These are phyloP conservation scores for Pseudozyma flocculosa DNA, from an alignment of 1,284 basidiomycete species.

Conservation along the genomic window DNA sequence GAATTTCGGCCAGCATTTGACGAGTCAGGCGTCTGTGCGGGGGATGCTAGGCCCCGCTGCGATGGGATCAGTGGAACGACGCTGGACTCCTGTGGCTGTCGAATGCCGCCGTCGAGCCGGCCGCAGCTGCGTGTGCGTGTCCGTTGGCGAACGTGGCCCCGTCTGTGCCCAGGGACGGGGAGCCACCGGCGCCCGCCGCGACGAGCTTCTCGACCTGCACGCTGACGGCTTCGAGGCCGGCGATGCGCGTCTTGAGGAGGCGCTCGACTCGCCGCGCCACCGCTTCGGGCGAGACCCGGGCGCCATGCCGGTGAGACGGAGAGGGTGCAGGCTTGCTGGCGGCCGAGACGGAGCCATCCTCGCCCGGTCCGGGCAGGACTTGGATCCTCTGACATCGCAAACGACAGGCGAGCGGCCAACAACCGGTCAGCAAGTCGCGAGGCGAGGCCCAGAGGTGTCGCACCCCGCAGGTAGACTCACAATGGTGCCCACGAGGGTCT, in stretches of 20 bases:
- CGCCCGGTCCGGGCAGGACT: too few species aligned
- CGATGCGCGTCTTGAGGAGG: constrained; percentile 36
- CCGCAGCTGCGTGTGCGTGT: too few species aligned
- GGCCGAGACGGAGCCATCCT: constrained; percentile 60
- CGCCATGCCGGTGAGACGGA: constrained; percentile 51
- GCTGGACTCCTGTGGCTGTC: too few species aligned
- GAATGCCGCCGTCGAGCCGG: too few species aligned
- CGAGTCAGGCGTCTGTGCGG: too few species aligned
- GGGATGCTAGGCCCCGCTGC: too few species aligned
- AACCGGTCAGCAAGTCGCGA: too few species aligned
- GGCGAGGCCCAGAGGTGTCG: constrained; percentile 64
- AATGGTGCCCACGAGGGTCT: constrained; percentile 81
- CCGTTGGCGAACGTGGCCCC: background rate
- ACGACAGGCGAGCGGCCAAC: too few species aligned
- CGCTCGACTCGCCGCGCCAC: constrained; percentile 34
- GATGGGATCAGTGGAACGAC: too few species aligned
- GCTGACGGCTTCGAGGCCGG: constrained; percentile 38
- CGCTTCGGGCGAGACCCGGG: constrained; percentile 21
- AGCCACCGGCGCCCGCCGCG: background rate
- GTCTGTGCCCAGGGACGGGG: background rate
- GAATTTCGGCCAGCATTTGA: too few species aligned
- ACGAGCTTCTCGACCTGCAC: constrained; percentile 39
- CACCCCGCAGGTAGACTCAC: constrained; percentile 66
- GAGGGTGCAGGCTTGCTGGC: constrained; percentile 64
- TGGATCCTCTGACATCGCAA: too few species aligned